Evolutionary conservation across 2,329 filamentous ascomycete species (phyloP).

Genomic region (Epichloe coenophiala): DNA sequence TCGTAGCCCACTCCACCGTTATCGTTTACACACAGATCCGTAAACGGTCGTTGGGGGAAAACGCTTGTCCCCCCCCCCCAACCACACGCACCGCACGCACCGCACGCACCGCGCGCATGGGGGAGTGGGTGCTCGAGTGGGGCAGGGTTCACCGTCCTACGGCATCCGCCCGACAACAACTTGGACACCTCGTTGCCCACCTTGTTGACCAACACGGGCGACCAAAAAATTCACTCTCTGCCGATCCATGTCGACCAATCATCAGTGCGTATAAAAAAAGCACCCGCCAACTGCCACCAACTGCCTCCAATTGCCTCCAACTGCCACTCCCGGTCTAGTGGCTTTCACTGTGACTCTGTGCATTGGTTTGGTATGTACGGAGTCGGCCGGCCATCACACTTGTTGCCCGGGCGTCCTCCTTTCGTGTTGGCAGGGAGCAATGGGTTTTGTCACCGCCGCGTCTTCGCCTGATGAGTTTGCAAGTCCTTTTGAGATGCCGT

Average conservation of each 20-base stretch:
- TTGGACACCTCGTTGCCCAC: background rate
- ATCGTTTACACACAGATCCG: no score
- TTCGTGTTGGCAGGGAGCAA: background rate
- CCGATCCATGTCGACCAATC: background rate
- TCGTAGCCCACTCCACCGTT: background rate
- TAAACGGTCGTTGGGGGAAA: background rate
- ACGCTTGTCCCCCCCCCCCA: background rate
- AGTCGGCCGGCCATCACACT: no score
- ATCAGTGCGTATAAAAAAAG: no score
- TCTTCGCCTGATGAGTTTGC: background rate
- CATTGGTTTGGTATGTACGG: no score
- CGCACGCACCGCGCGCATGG: background rate
- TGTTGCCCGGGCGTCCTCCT: background rate
- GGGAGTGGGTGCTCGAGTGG: background rate
- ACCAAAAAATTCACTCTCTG: background rate
- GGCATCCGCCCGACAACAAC: background rate
- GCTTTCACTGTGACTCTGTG: no score
- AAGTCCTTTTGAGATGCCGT: background rate
- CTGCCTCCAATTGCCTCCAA: background rate
- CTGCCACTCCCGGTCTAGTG: no score
- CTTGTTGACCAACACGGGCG: background rate
- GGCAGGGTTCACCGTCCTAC: no score
- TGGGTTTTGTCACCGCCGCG: background rate
- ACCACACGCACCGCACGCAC: no score
- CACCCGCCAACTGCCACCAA: background rate